These are phyloP conservation scores for Backusella australiensis DNA, from an alignment of 192 early-diverging fungal species.

Conservation along the genomic window DNA sequence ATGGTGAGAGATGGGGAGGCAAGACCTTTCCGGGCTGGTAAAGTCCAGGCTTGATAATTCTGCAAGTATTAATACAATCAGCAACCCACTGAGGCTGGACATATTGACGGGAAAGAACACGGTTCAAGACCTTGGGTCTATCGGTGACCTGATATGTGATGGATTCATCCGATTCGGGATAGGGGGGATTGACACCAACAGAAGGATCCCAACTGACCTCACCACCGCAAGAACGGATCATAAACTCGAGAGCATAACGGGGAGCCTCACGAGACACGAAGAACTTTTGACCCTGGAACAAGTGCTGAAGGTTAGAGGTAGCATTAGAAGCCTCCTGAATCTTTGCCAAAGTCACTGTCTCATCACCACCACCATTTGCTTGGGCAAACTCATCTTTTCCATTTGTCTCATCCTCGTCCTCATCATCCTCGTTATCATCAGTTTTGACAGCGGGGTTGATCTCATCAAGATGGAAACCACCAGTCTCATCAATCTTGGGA, in stretches of 20 bases:
- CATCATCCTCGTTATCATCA: constrained; percentile 24
- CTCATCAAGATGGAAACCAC: constrained; percentile 68
- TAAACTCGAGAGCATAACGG: constrained; percentile 88
- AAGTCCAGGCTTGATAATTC: constrained; percentile 56
- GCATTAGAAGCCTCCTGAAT: constrained; percentile 51
- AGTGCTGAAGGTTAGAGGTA: constrained; percentile 40
- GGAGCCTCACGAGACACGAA: constrained; percentile 95
- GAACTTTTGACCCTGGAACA: constrained; percentile 70
- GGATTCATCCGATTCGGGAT: constrained; percentile 70
- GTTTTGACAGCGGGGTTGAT: constrained; percentile 25
- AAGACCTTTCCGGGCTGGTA: constrained; percentile 82
- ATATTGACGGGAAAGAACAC: constrained; percentile 68
- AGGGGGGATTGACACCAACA: constrained; percentile 77
- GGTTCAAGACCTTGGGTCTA: constrained; percentile 67
- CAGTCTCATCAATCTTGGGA: constrained; percentile 75
- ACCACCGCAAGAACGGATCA: constrained; percentile 88
- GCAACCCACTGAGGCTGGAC: constrained; percentile 99
- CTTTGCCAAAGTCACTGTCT: constrained; percentile 46
- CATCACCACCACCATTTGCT: constrained; percentile 26
- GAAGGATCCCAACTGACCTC: constrained; percentile 85
- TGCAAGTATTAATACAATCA: constrained; percentile 87
- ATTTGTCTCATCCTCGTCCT: constrained; percentile 45
- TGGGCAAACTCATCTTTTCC: constrained; percentile 51
- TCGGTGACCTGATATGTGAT: constrained; percentile 92
- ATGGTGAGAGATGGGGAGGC: constrained; percentile 94